Evolutionary conservation across 495 filamentous ascomycete species (phyloP), one percentile per base, ranked within the genome.

Genomic region (Hypoxylon trugodes): DNA sequence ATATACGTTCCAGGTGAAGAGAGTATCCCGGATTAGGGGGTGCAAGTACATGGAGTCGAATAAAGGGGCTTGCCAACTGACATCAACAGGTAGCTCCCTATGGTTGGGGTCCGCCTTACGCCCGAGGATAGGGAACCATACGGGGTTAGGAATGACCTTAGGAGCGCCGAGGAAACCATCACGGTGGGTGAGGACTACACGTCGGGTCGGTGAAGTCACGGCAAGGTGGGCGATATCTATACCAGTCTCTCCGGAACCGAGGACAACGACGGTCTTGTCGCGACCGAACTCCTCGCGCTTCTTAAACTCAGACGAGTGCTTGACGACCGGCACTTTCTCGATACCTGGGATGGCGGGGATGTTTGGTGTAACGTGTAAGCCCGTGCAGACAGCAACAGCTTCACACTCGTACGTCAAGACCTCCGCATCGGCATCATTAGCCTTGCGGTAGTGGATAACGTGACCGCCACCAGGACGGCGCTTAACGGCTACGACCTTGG

Each of bases 231-330:
- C 63, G 3, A 80, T 68, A 46, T 81, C 79, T 40, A 74, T 72
- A 2, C 67, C 76, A 0, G 79, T 81, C 61, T 82, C 79, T 2
- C 78, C 79, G 26, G 66, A 73, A 1, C 77, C 78, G 13, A 81
- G 65, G 13, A 81, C 72, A 59, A 81, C 36, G 13, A 82, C 69
- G 4, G 77, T 69, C 58, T 71, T 75, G 28, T 59, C 67, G 18
- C 57, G 61, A 7, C 66, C 76, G 21, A 81, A 77, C 35, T 80
- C 71, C 7, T 62, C 60, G 24, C 74, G 67, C 4, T 36, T 46
- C 59, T 81, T 81, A 66, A 80, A 79, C 33, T 80, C 50, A 1
- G 74, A 75, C 1, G 78, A 81, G 57, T 81, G 77, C 25, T 77
- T 59, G 1, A 73, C 70, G 7, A 64, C 53, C 2, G 76, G 69